These are phyloP conservation scores for Hypseocharis bilobata DNA, from an alignment of 441 rosid genomes.

Conservation along the genomic window DNA sequence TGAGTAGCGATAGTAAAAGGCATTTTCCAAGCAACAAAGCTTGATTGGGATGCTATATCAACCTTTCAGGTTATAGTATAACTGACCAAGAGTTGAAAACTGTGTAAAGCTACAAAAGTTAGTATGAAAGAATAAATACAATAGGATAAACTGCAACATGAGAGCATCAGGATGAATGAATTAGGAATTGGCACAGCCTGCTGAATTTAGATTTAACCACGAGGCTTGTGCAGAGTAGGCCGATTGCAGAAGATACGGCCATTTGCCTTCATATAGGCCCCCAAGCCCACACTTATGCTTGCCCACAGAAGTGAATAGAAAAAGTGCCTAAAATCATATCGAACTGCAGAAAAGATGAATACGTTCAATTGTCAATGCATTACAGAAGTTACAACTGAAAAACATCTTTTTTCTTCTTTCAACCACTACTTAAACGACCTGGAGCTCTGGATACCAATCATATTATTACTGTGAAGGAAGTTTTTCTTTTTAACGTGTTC, in stretches of 20 bases:
- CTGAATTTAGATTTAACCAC: constrained; percentile 32
- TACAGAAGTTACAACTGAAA: background rate
- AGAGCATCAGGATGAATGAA: constrained; percentile 7
- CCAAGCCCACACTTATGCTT: constrained; percentile 48
- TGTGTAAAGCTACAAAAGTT: background rate
- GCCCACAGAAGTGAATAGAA: constrained; percentile 73
- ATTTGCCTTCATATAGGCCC: constrained; percentile 59
- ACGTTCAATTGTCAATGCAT: background rate
- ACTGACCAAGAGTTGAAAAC: constrained; percentile 6
- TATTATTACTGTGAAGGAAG: background rate
- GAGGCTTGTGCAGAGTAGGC: constrained; percentile 83
- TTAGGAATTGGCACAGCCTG: constrained; percentile 11
- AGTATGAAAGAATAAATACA: constrained; percentile 17
- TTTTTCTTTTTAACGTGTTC: background rate
- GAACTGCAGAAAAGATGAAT: constrained; percentile 42
- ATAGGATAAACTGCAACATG: constrained; percentile 15
- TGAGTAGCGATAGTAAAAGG: background rate
- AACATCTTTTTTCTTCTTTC: background rate
- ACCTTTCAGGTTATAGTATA: background rate
- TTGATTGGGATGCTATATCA: background rate
- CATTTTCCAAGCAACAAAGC: background rate
- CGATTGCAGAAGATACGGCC: constrained; percentile 91
- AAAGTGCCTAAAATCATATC: constrained; percentile 42
- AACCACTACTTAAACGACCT: too few relatives aligned
- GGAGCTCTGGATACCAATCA: background rate